Base-by-base conservation (phyloP, 2,329 filamentous ascomycete genomes). In the Anthostomella pinea region DNA sequence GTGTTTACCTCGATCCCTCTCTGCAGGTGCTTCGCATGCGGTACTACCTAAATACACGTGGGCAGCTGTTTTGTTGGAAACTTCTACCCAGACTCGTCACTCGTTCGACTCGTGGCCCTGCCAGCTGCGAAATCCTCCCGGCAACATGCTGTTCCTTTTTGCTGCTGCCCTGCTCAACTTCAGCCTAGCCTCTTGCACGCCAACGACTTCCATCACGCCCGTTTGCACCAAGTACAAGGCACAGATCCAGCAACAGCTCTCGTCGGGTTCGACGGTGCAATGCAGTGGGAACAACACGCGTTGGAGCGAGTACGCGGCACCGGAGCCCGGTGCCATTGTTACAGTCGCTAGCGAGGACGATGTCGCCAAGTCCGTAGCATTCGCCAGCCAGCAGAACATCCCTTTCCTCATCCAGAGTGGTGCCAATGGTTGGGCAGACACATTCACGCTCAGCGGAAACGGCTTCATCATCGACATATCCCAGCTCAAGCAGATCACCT, bases 401-500 rank as follows among this genome's bases (percentile, higher is more conserved):
- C 41, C 43, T 1, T 55, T 55, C 30, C 35, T 55, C 3, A 37
- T 50, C 7, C 52, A 55, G 33, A 46, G 41, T 21, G 51, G 52
- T 15, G 51, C 33, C 15, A 49, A 52, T 17, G 51, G 51, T 30
- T 55, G 49, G 51, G 50, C 49, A 9, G 30, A 46, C 24, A 49
- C 48, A 1, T 53, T 48, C 28, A 30, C 32, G 5, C 35, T 55
- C 3, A 38, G 37, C 17, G 21, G 38, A 9, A 33, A 27, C 11
- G 52, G 51, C 15, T 27, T 54, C 3, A 28, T 55, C 15, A 51
- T 55, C 32, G 48, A 54, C 28, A 21, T 53, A 9, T 48, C 47
- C 8, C 23, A 43, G 11, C 46, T 55, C 2, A 55, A 55, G 29
- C 22, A 27, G 3, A 41, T 53, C 8, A 36, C 17, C 13, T 44